Percentiles rank a stretch among this genome's conserved stretches.
These are phyloP conservation scores for Aspergillus melleus DNA, from an alignment of 2,329 filamentous ascomycete genomes.

Conservation along the genomic window DNA sequence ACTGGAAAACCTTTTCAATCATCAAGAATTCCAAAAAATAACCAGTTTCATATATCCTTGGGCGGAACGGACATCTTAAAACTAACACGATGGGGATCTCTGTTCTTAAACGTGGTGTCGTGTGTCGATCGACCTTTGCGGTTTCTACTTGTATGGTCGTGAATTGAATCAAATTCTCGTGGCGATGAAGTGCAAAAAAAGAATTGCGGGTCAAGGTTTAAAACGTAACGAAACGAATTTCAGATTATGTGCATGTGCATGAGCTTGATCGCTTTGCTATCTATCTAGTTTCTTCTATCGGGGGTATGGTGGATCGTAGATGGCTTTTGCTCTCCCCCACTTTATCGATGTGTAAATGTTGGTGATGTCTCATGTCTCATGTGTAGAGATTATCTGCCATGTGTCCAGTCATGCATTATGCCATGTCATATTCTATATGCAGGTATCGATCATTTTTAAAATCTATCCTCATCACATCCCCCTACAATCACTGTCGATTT, in stretches of 20 bases:
- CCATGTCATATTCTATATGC: neutral
- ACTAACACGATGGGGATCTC: conserved; percentile 1
- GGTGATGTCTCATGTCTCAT: too few relatives aligned
- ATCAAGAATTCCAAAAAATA: conserved; percentile 7
- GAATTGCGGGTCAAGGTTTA: neutral
- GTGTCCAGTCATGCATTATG: neutral
- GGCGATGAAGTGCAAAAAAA: conserved; percentile 4
- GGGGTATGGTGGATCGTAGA: neutral
- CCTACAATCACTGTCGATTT: neutral
- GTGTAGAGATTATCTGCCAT: neutral
- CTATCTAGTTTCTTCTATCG: too few relatives aligned
- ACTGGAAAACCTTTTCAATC: conserved; percentile 40
- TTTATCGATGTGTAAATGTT: too few relatives aligned
- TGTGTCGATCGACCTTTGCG: neutral
- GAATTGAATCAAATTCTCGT: conserved; percentile 14
- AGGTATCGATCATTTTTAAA: neutral
- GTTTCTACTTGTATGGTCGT: conserved; percentile 13
- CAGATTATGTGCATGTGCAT: neutral
- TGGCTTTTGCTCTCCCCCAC: too few relatives aligned
- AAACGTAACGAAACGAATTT: neutral
- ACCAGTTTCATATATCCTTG: conserved; percentile 12
- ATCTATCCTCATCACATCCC: neutral
- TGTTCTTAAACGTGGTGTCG: conserved; percentile 7
- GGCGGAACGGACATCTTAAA: conserved; percentile 4
- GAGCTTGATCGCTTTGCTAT: too few relatives aligned